Evolutionary conservation across 2,329 filamentous ascomycete species (phyloP).

Genomic region (Diaporthe citrichinensis): DNA sequence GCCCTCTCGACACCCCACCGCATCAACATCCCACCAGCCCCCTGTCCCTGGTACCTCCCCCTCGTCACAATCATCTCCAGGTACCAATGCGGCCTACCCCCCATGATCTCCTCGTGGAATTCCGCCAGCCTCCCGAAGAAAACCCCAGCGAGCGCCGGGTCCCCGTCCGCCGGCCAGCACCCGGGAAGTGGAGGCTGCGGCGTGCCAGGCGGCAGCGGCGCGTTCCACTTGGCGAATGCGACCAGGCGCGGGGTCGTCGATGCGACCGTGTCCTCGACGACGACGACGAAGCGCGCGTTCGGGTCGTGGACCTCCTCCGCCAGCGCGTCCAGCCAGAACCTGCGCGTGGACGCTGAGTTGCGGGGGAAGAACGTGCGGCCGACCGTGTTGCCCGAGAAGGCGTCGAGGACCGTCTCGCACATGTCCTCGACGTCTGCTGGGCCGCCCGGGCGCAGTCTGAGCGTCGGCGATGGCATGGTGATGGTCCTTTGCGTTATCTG

Average conservation of each 20-base stretch:
- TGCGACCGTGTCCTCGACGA: slow-evolving; percentile 52
- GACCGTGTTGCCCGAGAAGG: slow-evolving; percentile 58
- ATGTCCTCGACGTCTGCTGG: slow-evolving; percentile 57
- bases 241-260: slow-evolving; percentile 51
- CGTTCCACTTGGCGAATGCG: slow-evolving; percentile 64
- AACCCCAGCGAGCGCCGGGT: slow-evolving; percentile 51
- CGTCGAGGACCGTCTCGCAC: slow-evolving; percentile 59
- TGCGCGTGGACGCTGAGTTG: slow-evolving; percentile 43
- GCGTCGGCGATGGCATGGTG: slow-evolving; percentile 21
- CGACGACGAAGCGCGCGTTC: slow-evolving; percentile 55
- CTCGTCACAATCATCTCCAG: slow-evolving; percentile 63
- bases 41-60: slow-evolving; percentile 59
- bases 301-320: slow-evolving; percentile 58
- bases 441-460: slow-evolving; percentile 55
- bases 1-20: slow-evolving; percentile 63
- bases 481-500: neutral
- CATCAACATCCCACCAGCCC: slow-evolving; percentile 59
- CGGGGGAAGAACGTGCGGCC: slow-evolving; percentile 55
- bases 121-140: slow-evolving; percentile 58
- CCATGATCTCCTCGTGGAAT: slow-evolving; percentile 56
- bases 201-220: slow-evolving; percentile 46
- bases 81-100: slow-evolving; percentile 60
- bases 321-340: slow-evolving; percentile 54
- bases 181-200: slow-evolving; percentile 46
- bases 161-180: slow-evolving; percentile 57